Evolutionary conservation across 371 early-diverging fungal species (phyloP).

Genomic region (Chytridium lagenaria): DNA sequence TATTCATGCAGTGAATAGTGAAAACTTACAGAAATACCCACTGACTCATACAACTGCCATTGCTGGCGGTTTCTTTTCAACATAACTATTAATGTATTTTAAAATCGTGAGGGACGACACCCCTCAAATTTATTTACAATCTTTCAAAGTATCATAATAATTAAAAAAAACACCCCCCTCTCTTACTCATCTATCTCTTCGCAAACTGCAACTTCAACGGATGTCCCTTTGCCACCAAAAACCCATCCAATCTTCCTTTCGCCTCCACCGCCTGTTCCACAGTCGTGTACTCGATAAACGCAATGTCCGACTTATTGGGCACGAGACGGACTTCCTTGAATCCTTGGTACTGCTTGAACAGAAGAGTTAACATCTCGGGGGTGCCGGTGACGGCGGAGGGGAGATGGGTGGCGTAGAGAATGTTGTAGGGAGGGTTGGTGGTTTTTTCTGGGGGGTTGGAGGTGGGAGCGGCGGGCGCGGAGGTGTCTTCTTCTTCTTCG

Average conservation of each 20-base stretch:
- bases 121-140: no score
- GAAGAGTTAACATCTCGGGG: conserved; percentile 38
- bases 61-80: no score
- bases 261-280: conserved; percentile 81
- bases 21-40: no score
- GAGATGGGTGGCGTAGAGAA: conserved; percentile 44
- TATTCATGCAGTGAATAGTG: no score
- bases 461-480: conserved; percentile 6
- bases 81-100: no score
- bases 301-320: conserved; percentile 83
- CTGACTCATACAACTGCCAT: no score
- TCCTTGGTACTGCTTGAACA: conserved; percentile 72
- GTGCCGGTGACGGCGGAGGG: conserved; percentile 36
- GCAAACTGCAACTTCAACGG: conserved; percentile 81
- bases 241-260: conserved; percentile 76
- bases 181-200: conserved; percentile 31
- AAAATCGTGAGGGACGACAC: no score
- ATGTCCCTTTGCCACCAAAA: conserved; percentile 73
- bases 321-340: conserved; percentile 91
- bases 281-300: conserved; percentile 93
- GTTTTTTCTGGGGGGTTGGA: conserved; percentile 8
- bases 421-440: conserved; percentile 37
- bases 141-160: no score
- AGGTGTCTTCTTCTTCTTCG: background rate
- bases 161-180: no score